phyloP scores from a whole-genome alignment of 2,329 filamentous ascomycete genomes.

The Colletotrichum musae region DNA sequence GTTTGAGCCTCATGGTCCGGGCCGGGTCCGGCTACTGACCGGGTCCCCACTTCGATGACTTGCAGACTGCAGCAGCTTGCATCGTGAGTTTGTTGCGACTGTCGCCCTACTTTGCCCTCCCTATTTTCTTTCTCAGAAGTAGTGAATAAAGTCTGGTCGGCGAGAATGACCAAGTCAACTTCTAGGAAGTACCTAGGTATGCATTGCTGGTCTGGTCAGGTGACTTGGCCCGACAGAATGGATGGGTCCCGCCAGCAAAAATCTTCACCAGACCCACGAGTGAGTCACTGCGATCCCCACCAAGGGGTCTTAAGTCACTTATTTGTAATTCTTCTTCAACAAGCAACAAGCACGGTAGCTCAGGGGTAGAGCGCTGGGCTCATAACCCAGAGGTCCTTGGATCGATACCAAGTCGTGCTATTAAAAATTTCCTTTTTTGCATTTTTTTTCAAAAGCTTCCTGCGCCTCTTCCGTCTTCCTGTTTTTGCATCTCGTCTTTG shows the following conservation, averaged over 20 bases:
- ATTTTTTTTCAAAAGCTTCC: no score
- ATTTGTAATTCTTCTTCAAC: background rate
- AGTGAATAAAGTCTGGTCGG: background rate
- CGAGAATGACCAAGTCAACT: no score
- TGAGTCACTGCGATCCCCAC: constrained; percentile 27
- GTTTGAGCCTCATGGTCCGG: background rate
- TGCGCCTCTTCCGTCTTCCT: rapidly evolving
- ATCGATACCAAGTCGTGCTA: constrained; percentile 36
- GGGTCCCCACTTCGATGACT: background rate
- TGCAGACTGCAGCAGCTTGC: background rate
- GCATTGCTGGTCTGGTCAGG: no score
- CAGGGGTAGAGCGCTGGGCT: constrained; percentile 36
- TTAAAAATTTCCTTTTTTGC: background rate
- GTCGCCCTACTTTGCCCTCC: background rate
- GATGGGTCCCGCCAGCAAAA: background rate
- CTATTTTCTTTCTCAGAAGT: background rate
- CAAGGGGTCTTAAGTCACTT: background rate
- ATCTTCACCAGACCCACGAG: background rate
- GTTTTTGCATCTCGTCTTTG: background rate
- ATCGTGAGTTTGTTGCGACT: background rate
- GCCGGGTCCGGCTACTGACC: background rate
- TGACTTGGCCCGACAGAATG: background rate
- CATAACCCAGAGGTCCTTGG: constrained; percentile 36
- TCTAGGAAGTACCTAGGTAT: no score
- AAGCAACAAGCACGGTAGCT: constrained; percentile 28